These are phyloP conservation scores for Pythium monospermum DNA, from an alignment of 352 stramenopile genomes.

Conservation along the genomic window DNA sequence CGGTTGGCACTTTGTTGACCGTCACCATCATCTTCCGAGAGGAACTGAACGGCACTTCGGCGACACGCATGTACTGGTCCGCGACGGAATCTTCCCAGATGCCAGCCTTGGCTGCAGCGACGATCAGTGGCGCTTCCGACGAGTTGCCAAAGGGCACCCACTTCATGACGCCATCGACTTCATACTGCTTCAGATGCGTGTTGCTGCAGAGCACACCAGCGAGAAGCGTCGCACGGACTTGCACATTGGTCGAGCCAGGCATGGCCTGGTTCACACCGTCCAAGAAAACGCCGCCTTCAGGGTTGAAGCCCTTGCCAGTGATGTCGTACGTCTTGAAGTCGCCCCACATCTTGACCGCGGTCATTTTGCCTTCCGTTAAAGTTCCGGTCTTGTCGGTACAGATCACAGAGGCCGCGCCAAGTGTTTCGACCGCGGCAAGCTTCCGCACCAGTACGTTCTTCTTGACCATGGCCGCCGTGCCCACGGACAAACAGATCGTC, in stretches of 20 bases:
- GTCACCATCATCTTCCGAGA: conserved; percentile 94
- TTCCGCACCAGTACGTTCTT: conserved; percentile 85
- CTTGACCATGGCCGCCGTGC: conserved; percentile 68
- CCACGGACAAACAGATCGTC: conserved; percentile 71
- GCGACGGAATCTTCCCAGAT: conserved; percentile 52
- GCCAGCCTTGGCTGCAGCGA: conserved; percentile 62
- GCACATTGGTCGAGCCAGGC: conserved; percentile 35
- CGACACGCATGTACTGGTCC: conserved; percentile 61
- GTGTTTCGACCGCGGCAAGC: conserved; percentile 73
- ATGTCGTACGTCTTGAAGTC: conserved; percentile 67
- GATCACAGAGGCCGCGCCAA: conserved; percentile 90
- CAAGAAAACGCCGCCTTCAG: conserved; percentile 45
- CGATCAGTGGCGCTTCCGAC: conserved; percentile 67
- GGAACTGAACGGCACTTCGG: conserved; percentile 93
- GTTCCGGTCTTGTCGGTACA: conserved; percentile 95
- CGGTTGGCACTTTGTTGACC: conserved; percentile 43
- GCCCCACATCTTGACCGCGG: conserved; percentile 68
- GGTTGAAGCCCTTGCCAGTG: conserved; percentile 57
- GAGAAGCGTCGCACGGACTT: conserved; percentile 56
- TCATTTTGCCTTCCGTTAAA: conserved; percentile 88
- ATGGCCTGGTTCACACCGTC: conserved; percentile 37
- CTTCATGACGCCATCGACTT: conserved; percentile 37
- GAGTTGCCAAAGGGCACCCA: conserved; percentile 67
- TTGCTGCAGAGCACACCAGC: conserved; percentile 72
- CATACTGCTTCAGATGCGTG: conserved; percentile 59